Conservation (phyloP, 495 filamentous ascomycete genomes). For the Ascobolus immersus region DNA sequence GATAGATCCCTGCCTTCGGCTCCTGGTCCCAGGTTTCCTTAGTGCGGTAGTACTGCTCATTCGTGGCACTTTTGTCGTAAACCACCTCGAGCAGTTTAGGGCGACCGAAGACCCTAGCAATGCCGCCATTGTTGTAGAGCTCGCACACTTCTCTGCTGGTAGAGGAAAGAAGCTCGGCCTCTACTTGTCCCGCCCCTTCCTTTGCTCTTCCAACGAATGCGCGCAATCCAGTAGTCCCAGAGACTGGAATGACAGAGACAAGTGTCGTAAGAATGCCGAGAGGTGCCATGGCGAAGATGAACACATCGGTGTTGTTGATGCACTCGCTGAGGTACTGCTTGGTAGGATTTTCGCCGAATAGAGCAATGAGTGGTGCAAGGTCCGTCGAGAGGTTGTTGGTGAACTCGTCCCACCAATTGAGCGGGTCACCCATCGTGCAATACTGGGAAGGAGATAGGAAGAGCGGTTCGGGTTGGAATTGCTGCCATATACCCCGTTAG, state of each 20-base stretch:
- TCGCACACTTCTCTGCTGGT: slow-evolving; percentile 17
- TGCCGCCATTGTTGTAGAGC: slow-evolving; percentile 17
- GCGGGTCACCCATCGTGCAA: too few species aligned
- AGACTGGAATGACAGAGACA: slow-evolving; percentile 25
- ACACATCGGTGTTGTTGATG: slow-evolving; percentile 20
- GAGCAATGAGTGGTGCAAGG: slow-evolving; percentile 24
- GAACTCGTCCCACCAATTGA: slow-evolving; percentile 27
- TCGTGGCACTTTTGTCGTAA: too few species aligned
- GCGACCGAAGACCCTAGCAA: slow-evolving; percentile 16
- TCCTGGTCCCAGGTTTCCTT: too few species aligned
- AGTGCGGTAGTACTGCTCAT: too few species aligned
- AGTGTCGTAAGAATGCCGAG: slow-evolving; percentile 27
- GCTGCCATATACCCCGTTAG: too few species aligned
- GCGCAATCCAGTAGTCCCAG: slow-evolving; percentile 22
- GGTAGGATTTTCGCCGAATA: slow-evolving; percentile 28
- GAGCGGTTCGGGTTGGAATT: too few species aligned
- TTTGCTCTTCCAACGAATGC: slow-evolving; percentile 22
- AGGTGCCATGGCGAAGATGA: slow-evolving; percentile 26
- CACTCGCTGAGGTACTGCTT: slow-evolving; percentile 30
- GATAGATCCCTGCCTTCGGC: too few species aligned
- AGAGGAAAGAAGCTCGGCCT: slow-evolving; percentile 16
- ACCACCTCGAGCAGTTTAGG: too few species aligned
- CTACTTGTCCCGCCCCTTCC: slow-evolving; percentile 11
- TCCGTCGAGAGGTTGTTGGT: slow-evolving; percentile 23
- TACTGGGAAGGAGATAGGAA: too few species aligned